phyloP scores from a whole-genome alignment of 495 filamentous ascomycete species.

The Apiosordaria backusii region DNA sequence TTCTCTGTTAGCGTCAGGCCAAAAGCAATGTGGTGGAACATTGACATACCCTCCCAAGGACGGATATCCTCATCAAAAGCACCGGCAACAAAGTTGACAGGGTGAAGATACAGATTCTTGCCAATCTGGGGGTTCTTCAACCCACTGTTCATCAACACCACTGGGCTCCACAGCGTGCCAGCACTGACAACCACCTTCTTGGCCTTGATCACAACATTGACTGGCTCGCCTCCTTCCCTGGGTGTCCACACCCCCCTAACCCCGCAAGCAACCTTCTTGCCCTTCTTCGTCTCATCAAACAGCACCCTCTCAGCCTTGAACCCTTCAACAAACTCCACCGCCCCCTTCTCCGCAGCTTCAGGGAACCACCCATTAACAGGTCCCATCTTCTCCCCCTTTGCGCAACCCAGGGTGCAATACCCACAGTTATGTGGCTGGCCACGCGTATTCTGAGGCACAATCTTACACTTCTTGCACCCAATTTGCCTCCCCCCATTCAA shows the following conservation, averaged over 20 bases:
- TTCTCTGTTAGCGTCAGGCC: neutral
- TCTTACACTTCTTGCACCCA: constrained; percentile 61
- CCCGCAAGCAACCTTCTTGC: constrained; percentile 60
- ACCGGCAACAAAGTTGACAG: constrained; percentile 58
- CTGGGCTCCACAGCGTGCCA: constrained; percentile 70
- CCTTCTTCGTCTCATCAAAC: constrained; percentile 52
- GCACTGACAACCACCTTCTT: constrained; percentile 77
- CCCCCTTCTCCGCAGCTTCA: constrained; percentile 67
- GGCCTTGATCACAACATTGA: constrained; percentile 67
- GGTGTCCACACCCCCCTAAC: constrained; percentile 71
- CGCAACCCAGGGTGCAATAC: constrained; percentile 75
- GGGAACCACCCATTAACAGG: constrained; percentile 73
- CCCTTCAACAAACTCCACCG: constrained; percentile 73
- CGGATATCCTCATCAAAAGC: constrained; percentile 62
- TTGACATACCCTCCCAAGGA: constrained; percentile 61
- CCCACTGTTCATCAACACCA: constrained; percentile 72
- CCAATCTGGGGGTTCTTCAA: constrained; percentile 75
- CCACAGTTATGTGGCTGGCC: constrained; percentile 70
- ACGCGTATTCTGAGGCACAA: constrained; percentile 77
- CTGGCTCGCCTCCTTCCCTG: constrained; percentile 57
- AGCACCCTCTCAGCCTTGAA: constrained; percentile 63
- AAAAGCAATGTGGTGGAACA: neutral
- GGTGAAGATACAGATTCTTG: constrained; percentile 79
- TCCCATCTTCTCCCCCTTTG: constrained; percentile 67
- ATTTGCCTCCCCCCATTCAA: constrained; percentile 73